These are phyloP conservation scores for Glarea lozoyensis DNA, from an alignment of 495 filamentous ascomycete species.

Conservation along the genomic window DNA sequence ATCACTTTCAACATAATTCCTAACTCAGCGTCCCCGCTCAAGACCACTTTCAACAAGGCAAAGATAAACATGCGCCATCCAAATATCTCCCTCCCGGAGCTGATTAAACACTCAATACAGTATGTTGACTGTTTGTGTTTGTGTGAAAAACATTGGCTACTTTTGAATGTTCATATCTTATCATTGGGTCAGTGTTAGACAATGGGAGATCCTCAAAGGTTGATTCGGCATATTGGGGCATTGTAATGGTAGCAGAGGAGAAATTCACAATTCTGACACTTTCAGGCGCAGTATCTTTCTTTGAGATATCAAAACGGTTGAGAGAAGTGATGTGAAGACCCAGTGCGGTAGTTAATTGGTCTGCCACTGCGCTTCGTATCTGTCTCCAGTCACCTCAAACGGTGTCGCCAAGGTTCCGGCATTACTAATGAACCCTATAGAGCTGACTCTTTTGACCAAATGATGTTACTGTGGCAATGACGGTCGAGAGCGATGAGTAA, in stretches of 20 bases:
- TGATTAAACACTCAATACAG: constrained; percentile 27
- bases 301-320: constrained; percentile 44
- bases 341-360: constrained; percentile 65
- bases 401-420: constrained; percentile 58
- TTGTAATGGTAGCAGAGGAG: constrained; percentile 28
- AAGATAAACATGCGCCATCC: constrained; percentile 31
- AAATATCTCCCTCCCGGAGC: constrained; percentile 26
- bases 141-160: constrained; percentile 60
- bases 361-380: constrained; percentile 58
- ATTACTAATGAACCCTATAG: constrained; percentile 59
- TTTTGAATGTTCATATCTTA: constrained; percentile 57
- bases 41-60: constrained; percentile 31
- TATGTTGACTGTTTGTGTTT: constrained; percentile 35
- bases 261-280: constrained; percentile 35
- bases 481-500: constrained; percentile 27
- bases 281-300: constrained; percentile 25
- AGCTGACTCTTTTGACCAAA: constrained; percentile 33
- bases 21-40: constrained; percentile 18
- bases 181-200: constrained; percentile 25
- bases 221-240: constrained; percentile 29
- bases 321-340: constrained; percentile 56
- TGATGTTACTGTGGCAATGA: constrained; percentile 22
- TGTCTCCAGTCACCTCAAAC: constrained; percentile 41
- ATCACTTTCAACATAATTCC: constrained; percentile 9
- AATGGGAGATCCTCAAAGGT: constrained; percentile 35